Evolutionary conservation across 1,284 basidiomycete genomes (phyloP).

Genomic region (Coriolopsis trogii): DNA sequence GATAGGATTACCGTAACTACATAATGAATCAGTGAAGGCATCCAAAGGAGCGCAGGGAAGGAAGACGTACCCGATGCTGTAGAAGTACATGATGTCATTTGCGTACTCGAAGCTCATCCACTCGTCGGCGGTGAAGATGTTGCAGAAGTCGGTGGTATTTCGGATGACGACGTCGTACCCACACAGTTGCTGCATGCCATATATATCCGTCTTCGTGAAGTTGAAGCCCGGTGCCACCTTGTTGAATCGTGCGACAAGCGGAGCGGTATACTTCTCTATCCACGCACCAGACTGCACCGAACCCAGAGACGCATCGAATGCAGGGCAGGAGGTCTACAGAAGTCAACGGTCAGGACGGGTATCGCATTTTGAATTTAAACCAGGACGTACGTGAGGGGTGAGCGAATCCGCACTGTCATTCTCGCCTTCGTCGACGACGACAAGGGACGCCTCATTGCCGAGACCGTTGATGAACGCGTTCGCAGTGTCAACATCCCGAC

Average conservation of each 20-base stretch:
- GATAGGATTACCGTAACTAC: slow-evolving; percentile 22
- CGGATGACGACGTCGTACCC: slow-evolving; percentile 29
- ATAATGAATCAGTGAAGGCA: not conserved
- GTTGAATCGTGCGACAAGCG: slow-evolving; percentile 25
- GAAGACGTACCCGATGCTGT: slow-evolving; percentile 21
- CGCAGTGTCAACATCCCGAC: slow-evolving; percentile 20
- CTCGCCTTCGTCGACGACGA: slow-evolving; percentile 23
- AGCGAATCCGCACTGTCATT: slow-evolving; percentile 24
- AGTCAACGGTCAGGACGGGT: not conserved
- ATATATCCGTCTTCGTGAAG: slow-evolving; percentile 24
- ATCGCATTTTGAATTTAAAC: not conserved
- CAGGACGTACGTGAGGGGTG: slow-evolving; percentile 23
- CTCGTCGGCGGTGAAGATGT: slow-evolving; percentile 25
- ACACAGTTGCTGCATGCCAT: slow-evolving; percentile 27
- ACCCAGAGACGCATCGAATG: slow-evolving; percentile 22
- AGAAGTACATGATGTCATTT: slow-evolving; percentile 29
- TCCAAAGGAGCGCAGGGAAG: not conserved
- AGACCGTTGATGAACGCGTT: slow-evolving; percentile 24
- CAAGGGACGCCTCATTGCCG: slow-evolving; percentile 13
- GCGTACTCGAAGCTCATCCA: slow-evolving; percentile 29
- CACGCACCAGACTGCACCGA: slow-evolving; percentile 23
- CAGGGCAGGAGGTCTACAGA: slow-evolving; percentile 18
- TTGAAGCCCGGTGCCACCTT: slow-evolving; percentile 22
- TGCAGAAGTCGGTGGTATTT: slow-evolving; percentile 25
- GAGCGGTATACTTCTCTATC: slow-evolving; percentile 22